Base-by-base conservation (phyloP, 78 protist genomes). In the Dictyostelium capitatum region DNA sequence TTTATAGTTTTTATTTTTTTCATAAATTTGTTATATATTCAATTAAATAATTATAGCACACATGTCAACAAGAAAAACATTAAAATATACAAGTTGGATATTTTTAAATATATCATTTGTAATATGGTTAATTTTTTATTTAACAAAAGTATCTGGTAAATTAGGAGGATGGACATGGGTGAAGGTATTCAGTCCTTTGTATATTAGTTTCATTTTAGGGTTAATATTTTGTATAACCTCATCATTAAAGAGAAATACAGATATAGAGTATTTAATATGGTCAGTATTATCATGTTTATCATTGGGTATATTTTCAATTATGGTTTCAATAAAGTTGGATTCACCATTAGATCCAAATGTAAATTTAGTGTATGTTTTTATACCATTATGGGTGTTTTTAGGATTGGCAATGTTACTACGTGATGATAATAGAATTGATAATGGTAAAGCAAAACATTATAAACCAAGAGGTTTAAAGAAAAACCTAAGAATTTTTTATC, bases 311-410 rank as follows among this genome's bases (percentile, higher is more conserved):
- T 79, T 79, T 79, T 12, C 37, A 17, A 48, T 73, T 25, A 10
- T 73, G 70, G 43, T 73, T 15, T 53, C 91, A 3, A 6, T 69
- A 14, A 69, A 73, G 41, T 54, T 83, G 6, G 80, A 83, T 17
- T 30, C 28, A 10, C 51, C 56, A 56, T 3, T 19, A 3, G 37
- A 79, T 53, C 10, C 20, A 19, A 41, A 41, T 46, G 54, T 19
- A 9, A 43, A 70, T 51, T 28, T 65, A 37, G 28, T 74, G 8
- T 72, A 53, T 54, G 51, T 51, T 12, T 70, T 83, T 28, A 73
- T 73, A 23, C 91, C 91, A 30, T 56, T 83, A 17, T 83, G 91
- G 91, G 73, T 83, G 43, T 83, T 83, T 47, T 56, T 83, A 28
- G 91, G 73, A 57, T 69, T 83, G 1, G 59, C 46, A 12, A 73